Evolutionary conservation across 805 yeast genomes (phyloP).

Genomic region (Metschnikowia lachancei): DNA sequence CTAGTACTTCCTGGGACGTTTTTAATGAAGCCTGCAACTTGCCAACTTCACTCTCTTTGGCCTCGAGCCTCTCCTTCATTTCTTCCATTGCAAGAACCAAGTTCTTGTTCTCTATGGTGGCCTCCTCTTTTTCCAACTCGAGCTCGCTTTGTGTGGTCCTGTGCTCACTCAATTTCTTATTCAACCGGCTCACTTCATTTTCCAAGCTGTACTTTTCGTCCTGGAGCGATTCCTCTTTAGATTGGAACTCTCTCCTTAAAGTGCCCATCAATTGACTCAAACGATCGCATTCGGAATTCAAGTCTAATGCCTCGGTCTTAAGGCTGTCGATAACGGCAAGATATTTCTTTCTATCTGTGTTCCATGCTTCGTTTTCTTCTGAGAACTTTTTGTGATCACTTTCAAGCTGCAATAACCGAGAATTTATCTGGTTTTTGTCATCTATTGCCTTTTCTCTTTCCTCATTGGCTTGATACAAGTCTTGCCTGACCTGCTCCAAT

Average conservation of each 20-base stretch:
- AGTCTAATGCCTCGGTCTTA: slow-evolving; percentile 29
- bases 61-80: slow-evolving; percentile 39
- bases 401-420: slow-evolving; percentile 45
- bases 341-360: slow-evolving; percentile 18
- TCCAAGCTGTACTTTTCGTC: slow-evolving; percentile 43
- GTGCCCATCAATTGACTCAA: slow-evolving; percentile 40
- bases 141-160: slow-evolving; percentile 42
- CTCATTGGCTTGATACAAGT: slow-evolving; percentile 10
- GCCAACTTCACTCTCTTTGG: slow-evolving; percentile 26
- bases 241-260: slow-evolving; percentile 37
- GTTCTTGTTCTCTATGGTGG: slow-evolving; percentile 41
- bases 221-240: slow-evolving; percentile 34
- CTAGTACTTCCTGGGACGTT: slow-evolving; percentile 1
- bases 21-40: slow-evolving; percentile 10
- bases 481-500: slow-evolving; percentile 39
- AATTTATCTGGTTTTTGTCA: slow-evolving; percentile 1
- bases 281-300: slow-evolving; percentile 56
- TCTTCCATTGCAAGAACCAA: slow-evolving; percentile 43
- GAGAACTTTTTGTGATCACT: slow-evolving; percentile 11
- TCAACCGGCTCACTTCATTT: slow-evolving; percentile 36
- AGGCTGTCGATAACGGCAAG: slow-evolving; percentile 18
- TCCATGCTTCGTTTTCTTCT: slow-evolving; percentile 24
- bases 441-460: slow-evolving; percentile 3
- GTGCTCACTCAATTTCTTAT: slow-evolving; percentile 41
- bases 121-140: slow-evolving; percentile 37